Conservation (phyloP, 441 rosid species). For the Eruca vesicaria region DNA sequence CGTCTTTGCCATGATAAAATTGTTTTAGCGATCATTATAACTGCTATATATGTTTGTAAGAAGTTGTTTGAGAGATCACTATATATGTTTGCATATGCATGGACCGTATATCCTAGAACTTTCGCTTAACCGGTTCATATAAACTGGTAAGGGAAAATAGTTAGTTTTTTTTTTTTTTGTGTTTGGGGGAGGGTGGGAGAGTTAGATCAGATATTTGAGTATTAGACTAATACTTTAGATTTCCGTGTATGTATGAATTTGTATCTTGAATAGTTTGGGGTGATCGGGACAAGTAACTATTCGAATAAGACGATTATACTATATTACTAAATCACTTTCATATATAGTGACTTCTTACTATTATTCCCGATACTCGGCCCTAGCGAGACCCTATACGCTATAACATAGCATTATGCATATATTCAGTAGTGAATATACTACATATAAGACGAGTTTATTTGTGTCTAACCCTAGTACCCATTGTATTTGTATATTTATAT, state of each 20-base stretch:
- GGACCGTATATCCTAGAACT: background rate
- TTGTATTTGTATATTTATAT: background rate
- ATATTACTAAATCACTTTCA: background rate
- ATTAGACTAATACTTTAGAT: background rate
- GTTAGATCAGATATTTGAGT: background rate
- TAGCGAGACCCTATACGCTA: background rate
- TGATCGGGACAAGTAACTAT: background rate
- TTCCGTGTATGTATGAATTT: background rate
- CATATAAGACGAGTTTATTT: background rate
- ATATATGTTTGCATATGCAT: background rate
- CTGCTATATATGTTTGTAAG: background rate
- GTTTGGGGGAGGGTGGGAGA: background rate
- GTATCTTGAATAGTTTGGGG: background rate
- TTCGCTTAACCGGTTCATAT: background rate
- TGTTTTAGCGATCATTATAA: background rate
- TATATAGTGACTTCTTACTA: background rate
- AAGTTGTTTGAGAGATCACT: background rate
- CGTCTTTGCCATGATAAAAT: background rate
- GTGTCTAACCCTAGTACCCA: background rate
- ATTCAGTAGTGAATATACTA: background rate
- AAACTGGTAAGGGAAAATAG: background rate
- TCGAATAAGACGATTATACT: background rate
- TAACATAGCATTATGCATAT: background rate
- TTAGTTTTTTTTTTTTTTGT: background rate
- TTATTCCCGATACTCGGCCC: background rate